A percentile compares a stretch with the other conserved stretches of the same genome.
Evolutionary conservation across 176 grass and related monocot species (phyloP).

Genomic region (Musa acuminata): DNA sequence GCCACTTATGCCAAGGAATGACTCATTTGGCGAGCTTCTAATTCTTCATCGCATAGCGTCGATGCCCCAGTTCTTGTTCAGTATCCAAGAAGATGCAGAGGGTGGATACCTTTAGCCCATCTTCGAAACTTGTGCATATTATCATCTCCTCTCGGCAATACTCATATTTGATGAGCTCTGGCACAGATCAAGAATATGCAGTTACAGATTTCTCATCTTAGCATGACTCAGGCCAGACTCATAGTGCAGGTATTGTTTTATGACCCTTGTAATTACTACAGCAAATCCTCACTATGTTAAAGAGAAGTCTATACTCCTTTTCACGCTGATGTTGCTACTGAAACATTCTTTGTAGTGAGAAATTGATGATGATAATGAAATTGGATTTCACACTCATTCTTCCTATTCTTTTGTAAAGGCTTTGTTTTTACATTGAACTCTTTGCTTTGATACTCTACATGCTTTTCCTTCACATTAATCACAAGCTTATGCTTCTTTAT

Average conservation of each 20-base stretch:
- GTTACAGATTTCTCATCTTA: background rate
- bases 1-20: constrained; percentile 5
- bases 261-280: background rate
- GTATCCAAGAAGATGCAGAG: constrained; percentile 8
- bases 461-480: too few species aligned
- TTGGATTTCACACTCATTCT: too few species aligned
- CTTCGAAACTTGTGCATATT: background rate
- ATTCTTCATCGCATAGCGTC: constrained; percentile 22
- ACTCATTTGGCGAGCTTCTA: constrained; percentile 12
- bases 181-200: background rate
- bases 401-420: too few species aligned
- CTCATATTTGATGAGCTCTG: background rate
- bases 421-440: too few species aligned
- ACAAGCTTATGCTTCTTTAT: too few species aligned
- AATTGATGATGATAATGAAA: too few species aligned
- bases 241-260: background rate
- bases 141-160: background rate
- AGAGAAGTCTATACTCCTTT: too few species aligned
- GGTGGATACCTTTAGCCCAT: background rate
- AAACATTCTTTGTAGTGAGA: too few species aligned
- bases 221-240: background rate
- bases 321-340: too few species aligned
- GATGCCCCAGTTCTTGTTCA: constrained; percentile 7
- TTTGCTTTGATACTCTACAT: too few species aligned
- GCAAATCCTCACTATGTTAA: too few species aligned